Base-by-base conservation (phyloP, 192 early-diverging fungal species). In the Pilaira anomala region DNA sequence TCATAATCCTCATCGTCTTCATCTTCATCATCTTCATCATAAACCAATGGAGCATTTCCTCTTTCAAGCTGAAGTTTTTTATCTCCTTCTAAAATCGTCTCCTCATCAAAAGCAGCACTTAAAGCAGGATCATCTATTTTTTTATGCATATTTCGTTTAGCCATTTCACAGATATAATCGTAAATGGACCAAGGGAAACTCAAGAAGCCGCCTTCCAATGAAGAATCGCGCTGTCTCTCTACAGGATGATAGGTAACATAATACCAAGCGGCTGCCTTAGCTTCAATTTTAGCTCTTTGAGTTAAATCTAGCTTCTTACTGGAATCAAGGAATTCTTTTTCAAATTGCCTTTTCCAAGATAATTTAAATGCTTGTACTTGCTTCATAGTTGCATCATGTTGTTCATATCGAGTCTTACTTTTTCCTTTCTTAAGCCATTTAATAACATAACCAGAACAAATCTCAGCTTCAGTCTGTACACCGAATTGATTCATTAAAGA, bases 401-500 rank as follows among this genome's bases (percentile, higher is more conserved):
- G 46, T 26, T 91, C 83, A 53, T 77, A 65, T 2, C 72, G 73
- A 0, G 74, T 63, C 42, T 84, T 85, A 54, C 71, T 78, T 3
- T 79, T 79, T 13, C 75, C 61, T 30, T 76, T 58, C 29, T 51
- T 62, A 7, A 65, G 29, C 61, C 61, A 71, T 36, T 71, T 67
- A 41, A 76, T 71, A 19, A 76, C 48, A 48, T 60, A 81, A 3
- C 73, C 74, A 3, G 75, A 75, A 0, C 82, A 68, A 8, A 85
- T 62, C 58, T 78, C 75, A 13, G 63, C 61, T 48, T 83, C 74
- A 5, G 64, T 69, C 0, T 60, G 42, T 16, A 88, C 72, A 12
- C 84, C 83, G 63, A 82, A 88, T 33, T 89, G 87, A 50, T 85
- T 86, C 85, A 88, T 85, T 8, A 88, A 42, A 1, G 79, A 74